Conservation (phyloP, 2,329 filamentous ascomycete genomes). For the Aspergillus amoenus region DNA sequence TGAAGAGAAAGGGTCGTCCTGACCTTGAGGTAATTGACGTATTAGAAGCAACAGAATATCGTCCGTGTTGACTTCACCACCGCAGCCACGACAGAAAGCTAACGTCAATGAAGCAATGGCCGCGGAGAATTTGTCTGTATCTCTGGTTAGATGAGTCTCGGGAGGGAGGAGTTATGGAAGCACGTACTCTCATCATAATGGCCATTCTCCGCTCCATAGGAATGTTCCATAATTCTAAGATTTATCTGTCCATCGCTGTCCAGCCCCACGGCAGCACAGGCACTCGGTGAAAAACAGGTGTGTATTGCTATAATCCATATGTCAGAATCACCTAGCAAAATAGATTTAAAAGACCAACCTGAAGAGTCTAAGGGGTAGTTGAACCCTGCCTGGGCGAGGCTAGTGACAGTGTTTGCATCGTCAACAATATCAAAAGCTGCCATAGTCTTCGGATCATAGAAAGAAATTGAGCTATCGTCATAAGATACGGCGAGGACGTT, state of each 20-base stretch:
- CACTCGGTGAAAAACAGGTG: constrained; percentile 46
- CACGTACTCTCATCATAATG: constrained; percentile 40
- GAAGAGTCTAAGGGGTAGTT: constrained; percentile 65
- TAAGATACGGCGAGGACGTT: constrained; percentile 71
- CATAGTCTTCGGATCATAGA: constrained; percentile 74
- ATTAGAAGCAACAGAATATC: constrained; percentile 68
- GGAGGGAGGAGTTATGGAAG: background rate
- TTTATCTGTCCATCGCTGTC: constrained; percentile 41
- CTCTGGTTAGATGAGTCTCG: background rate
- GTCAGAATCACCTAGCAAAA: constrained; percentile 11
- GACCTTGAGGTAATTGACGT: constrained; percentile 47
- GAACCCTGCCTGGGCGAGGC: constrained; percentile 76
- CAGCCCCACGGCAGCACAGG: constrained; percentile 40
- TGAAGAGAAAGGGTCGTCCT: constrained; percentile 27
- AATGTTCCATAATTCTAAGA: constrained; percentile 41
- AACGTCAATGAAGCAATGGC: constrained; percentile 63
- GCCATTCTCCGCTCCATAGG: constrained; percentile 37
- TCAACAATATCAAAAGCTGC: constrained; percentile 64
- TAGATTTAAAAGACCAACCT: constrained; percentile 43
- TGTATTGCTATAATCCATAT: constrained; percentile 30
- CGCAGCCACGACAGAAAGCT: constrained; percentile 50
- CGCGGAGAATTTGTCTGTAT: constrained; percentile 45
- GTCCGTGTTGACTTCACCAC: constrained; percentile 58
- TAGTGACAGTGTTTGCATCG: constrained; percentile 65
- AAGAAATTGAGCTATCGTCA: constrained; percentile 78